Evolutionary conservation across 2,329 filamentous ascomycete species (phyloP), one percentile per base, ranked within the genome.

Genomic region (Chaetomiaceae sp.): DNA sequence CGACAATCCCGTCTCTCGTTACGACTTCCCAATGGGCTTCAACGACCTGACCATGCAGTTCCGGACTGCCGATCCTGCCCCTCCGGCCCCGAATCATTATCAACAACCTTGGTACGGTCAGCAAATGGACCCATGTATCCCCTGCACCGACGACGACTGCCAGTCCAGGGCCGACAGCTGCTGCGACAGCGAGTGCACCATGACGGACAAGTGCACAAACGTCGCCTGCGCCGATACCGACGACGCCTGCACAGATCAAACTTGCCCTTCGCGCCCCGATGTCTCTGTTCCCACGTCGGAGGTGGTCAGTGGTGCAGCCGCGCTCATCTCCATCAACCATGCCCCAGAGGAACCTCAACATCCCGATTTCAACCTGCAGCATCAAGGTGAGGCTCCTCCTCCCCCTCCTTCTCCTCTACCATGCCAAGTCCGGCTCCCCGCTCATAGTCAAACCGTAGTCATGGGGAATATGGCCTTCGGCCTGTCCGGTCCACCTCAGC

Each of bases 281-380:
- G 51, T 33, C 29, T 16, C 44, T 3, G 53, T 52, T 4, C 58
- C 62, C 55, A 37, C 51, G 13, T 54, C 57, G 38, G 65, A 66
- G 34, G 60, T 64, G 3, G 63, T 60, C 33, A 59, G 61, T 42
- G 63, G 63, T 21, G 65, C 65, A 5, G 63, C 62, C 29, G 61
- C 62, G 13, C 59, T 65, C 42, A 59, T 64, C 40, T 65, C 64
- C 36, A 66, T 69, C 57, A 65, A 66, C 50, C 65, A 69, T 30
- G 55, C 54, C 9, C 57, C 59, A 5, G 61, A 57, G 25, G 48
- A 38, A 9, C 43, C 46, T n/a, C 43, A 49, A 2, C 34, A 58
- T 29, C 36, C n/a, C n/a, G n/a, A 41, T 37, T 62, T 56, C 49
- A 27, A 20, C 16, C n/a, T 62, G 25, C 58, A 55, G 21, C 51